A percentile compares a stretch with the other conserved stretches of the same genome.
These are phyloP conservation scores for Pseudogymnoascus sp. DNA, from an alignment of 2,329 filamentous ascomycete genomes.

Conservation along the genomic window DNA sequence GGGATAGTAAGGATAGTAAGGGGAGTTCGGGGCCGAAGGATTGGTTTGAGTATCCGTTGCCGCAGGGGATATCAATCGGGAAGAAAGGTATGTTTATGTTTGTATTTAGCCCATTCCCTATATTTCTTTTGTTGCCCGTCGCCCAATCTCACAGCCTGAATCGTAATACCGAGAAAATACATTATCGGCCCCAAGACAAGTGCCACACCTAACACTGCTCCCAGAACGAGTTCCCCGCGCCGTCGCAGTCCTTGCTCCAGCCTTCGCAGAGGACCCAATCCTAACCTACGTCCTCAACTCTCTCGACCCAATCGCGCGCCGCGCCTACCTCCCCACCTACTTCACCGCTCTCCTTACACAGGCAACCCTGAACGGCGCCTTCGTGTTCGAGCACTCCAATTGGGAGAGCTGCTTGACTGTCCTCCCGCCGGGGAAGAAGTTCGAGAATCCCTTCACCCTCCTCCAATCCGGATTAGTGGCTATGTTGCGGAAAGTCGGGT, in stretches of 20 bases:
- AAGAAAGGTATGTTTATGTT: not conserved
- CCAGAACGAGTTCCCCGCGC: not conserved
- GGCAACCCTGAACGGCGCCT: constrained; percentile 15
- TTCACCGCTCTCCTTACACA: constrained; percentile 17
- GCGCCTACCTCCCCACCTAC: constrained; percentile 14
- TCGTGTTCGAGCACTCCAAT: constrained; percentile 13
- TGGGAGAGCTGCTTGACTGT: constrained; percentile 12
- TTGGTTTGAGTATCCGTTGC: not conserved
- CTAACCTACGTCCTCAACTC: constrained; percentile 16
- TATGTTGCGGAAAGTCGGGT: constrained; percentile 18
- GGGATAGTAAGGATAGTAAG: not conserved
- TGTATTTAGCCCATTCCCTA: too few species aligned
- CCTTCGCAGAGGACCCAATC: constrained; percentile 9
- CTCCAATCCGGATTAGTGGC: constrained; percentile 15
- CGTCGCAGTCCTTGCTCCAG: not conserved
- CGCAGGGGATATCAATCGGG: not conserved
- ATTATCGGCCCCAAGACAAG: too few species aligned
- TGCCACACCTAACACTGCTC: not conserved
- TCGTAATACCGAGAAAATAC: too few species aligned
- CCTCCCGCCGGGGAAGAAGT: constrained; percentile 14
- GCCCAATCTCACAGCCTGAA: too few species aligned
- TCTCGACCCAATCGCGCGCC: constrained; percentile 8
- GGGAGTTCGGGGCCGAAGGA: not conserved
- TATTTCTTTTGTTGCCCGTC: too few species aligned
- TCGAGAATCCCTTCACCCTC: constrained; percentile 16